Base-by-base conservation (phyloP, 1,139 yeast genomes). In the Kazachstania sp. region DNA sequence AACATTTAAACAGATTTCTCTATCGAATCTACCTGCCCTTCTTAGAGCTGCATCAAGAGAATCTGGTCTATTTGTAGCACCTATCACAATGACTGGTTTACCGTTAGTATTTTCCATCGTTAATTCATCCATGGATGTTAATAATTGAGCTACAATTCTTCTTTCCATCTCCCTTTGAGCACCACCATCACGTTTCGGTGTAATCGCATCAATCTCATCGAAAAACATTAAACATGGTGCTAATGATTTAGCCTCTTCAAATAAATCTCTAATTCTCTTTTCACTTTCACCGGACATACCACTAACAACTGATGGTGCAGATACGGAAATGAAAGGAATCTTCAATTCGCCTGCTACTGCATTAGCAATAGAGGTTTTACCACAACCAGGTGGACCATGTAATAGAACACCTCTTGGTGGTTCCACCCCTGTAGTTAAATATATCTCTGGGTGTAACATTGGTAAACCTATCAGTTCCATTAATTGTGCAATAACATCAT, bases 281-380 rank as follows among this genome's bases (percentile, higher is more conserved):
- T 94, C 98, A 50, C 94, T 82, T 66, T 92, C 99, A 41, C 98
- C 98, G n/a, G 96, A 86, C 98, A 92, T 92, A n/a, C 99, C 98
- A 49, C 96, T 86, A 0, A 92, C 97, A 6, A 94, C 87, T 1
- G 96, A 85, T 1, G 98, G 98, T 0, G 99, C 98, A 19, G 95
- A 85, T 1, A 92, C 76, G 44, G 85, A 83, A 29, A 92, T 79
- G 60, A 94, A 92, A 0, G 98, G 97, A 0, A 92, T 95, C 53
- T 87, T 86, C 39, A 92, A 72, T 61, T 92, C 97, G 29, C 96
- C 95, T 1, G 98, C 98, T 38, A 92, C 71, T 0, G 97, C 97
- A 65, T 90, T 87, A 2, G 98, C 98, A 49, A 92, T 81, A 45
- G 95, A 83, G 0, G 99, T 92, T 61, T 92, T 92, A 63, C 99